These are phyloP conservation scores for Anisodus tanguticus DNA, from an alignment of 257 asterid species.

Conservation along the genomic window DNA sequence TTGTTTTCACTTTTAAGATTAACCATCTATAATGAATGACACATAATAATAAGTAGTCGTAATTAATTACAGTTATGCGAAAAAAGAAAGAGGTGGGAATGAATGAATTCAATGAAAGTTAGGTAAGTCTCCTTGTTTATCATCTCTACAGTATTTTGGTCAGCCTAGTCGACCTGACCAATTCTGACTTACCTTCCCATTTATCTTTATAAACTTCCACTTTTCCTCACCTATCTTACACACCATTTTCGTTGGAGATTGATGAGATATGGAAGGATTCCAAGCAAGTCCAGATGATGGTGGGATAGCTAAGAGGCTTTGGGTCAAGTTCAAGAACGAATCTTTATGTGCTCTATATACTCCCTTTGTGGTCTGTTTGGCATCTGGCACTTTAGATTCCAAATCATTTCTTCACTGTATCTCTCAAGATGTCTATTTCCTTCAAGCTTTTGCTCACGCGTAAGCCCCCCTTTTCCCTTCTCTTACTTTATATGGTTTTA, in stretches of 20 bases:
- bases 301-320: conserved; percentile 59
- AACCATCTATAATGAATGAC: not conserved
- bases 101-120: not conserved
- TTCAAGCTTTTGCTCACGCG: conserved; percentile 72
- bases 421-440: conserved; percentile 69
- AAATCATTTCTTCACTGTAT: conserved; percentile 51
- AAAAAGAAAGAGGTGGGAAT: not conserved
- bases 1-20: no score
- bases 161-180: conserved; percentile 17
- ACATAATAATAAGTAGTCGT: no score
- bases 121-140: not conserved
- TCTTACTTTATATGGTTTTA: not conserved
- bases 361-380: conserved; percentile 59
- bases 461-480: conserved; percentile 32
- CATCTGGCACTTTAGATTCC: conserved; percentile 57
- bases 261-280: conserved; percentile 19
- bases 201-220: not conserved
- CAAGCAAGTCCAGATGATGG: conserved; percentile 49
- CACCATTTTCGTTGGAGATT: conserved; percentile 17
- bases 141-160: not conserved
- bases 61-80: not conserved
- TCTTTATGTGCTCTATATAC: conserved; percentile 63
- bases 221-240: not conserved
- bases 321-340: conserved; percentile 58
- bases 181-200: conserved; percentile 22